A percentile compares a stretch with the other conserved stretches of the same genome.
These are phyloP conservation scores for Aspergillus clavatus DNA, from an alignment of 2,329 filamentous ascomycete species.

Conservation along the genomic window DNA sequence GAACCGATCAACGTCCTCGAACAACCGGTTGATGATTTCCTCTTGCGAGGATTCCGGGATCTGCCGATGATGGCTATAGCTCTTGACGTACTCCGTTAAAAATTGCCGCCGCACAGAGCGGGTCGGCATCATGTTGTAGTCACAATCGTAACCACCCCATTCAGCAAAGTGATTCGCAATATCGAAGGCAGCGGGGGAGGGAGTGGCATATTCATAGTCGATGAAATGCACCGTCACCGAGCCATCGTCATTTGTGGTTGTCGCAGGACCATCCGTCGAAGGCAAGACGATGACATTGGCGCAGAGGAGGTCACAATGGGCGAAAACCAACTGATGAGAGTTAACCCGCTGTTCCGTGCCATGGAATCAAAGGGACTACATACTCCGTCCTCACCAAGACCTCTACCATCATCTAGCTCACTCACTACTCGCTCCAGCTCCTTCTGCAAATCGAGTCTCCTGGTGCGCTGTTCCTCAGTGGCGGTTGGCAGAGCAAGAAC, in stretches of 20 bases:
- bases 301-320: conserved; percentile 91
- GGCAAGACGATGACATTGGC: conserved; percentile 88
- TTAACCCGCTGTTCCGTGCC: background rate
- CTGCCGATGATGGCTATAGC: conserved; percentile 57
- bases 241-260: conserved; percentile 24
- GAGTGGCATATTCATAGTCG: conserved; percentile 96
- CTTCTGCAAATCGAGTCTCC: conserved; percentile 63
- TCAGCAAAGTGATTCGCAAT: conserved; percentile 97
- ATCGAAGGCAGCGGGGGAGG: conserved; percentile 91
- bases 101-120: conserved; percentile 72
- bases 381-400: conserved; percentile 71
- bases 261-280: conserved; percentile 25
- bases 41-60: conserved; percentile 45
- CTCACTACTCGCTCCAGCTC: conserved; percentile 68
- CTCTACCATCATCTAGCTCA: conserved; percentile 69
- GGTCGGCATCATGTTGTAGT: conserved; percentile 78
- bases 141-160: conserved; percentile 96
- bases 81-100: conserved; percentile 72
- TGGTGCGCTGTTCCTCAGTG: conserved; percentile 63
- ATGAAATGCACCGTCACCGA: conserved; percentile 72
- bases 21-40: conserved; percentile 63
- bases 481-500: conserved; percentile 73
- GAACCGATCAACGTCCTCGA: conserved; percentile 78
- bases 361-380: conserved; percentile 10
- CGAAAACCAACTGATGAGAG: conserved; percentile 68